phyloP scores from a whole-genome alignment of 148 eudicot genomes.

The Spergularia marina region DNA sequence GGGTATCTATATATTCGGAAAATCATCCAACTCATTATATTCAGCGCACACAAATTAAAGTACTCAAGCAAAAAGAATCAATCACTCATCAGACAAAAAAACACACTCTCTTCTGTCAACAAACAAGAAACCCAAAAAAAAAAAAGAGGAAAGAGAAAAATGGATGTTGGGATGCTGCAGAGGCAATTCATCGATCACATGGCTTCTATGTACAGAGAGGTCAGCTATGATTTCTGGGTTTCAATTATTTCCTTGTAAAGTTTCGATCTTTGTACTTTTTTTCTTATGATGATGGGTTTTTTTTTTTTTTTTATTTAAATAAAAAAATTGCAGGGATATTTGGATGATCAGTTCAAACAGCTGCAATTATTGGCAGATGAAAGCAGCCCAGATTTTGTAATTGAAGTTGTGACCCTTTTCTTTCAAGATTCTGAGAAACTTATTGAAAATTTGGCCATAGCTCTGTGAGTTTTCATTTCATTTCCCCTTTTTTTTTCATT shows the following conservation, averaged over 20 bases:
- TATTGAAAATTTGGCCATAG: conserved; percentile 43
- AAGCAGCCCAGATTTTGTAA: conserved; percentile 55
- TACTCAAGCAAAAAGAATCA: too few species aligned
- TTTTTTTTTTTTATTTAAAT: not conserved
- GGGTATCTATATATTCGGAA: too few species aligned
- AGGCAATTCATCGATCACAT: conserved; percentile 38
- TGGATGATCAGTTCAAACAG: conserved; percentile 66
- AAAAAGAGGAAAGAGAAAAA: not conserved
- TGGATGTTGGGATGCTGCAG: conserved; percentile 43
- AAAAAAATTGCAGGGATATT: conserved; percentile 33
- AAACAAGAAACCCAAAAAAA: not conserved
- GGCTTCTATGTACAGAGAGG: conserved; percentile 35
- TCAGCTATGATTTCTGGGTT: conserved; percentile 13
- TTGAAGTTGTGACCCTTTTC: conserved; percentile 57
- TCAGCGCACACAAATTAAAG: too few species aligned
- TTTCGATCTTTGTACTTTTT: conserved; percentile 5
- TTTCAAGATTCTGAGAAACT: conserved; percentile 66
- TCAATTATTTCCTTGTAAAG: not conserved
- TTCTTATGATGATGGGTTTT: conserved; percentile 5
- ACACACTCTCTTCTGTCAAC: not conserved
- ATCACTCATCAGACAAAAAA: too few species aligned
- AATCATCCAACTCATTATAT: too few species aligned
- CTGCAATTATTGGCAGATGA: conserved; percentile 67
- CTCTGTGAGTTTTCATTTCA: conserved; percentile 39
- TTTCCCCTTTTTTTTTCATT: not conserved